A percentile compares a stretch with the other conserved stretches of the same genome.
Conservation (phyloP, 2,329 filamentous ascomycete genomes). For the Fusarium falciforme region DNA sequence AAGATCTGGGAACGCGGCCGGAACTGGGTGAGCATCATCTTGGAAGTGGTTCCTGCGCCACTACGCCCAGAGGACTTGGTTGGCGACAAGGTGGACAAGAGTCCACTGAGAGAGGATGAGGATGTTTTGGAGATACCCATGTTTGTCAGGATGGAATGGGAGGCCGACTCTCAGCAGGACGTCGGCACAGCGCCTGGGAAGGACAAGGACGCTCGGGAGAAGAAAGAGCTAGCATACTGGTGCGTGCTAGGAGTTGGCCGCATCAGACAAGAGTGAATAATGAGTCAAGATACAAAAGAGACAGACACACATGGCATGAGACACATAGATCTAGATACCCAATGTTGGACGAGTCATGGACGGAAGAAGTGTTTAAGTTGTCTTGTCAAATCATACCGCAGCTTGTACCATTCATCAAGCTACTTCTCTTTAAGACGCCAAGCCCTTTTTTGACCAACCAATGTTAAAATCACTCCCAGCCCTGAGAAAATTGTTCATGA, state of each 20-base stretch:
- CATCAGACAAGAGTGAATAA: conserved; percentile 66
- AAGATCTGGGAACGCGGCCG: conserved; percentile 96
- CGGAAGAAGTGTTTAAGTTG: conserved; percentile 46
- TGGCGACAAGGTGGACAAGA: conserved; percentile 55
- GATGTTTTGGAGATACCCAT: conserved; percentile 88
- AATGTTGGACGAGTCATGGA: conserved; percentile 43
- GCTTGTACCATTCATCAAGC: conserved; percentile 62
- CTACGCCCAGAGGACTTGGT: conserved; percentile 54
- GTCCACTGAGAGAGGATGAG: conserved; percentile 68
- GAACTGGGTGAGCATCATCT: conserved; percentile 94
- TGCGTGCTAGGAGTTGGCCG: conserved; percentile 89
- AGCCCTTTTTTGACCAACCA: conserved; percentile 56
- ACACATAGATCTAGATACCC: conserved; percentile 55
- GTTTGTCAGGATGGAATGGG: conserved; percentile 93
- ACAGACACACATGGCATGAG: conserved; percentile 24
- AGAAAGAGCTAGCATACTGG: conserved; percentile 94
- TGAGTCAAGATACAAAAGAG: conserved; percentile 22
- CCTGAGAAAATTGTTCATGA: conserved; percentile 35
- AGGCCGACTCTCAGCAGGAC: conserved; percentile 75
- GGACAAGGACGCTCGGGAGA: conserved; percentile 76
- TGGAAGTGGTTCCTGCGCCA: conserved; percentile 83
- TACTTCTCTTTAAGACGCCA: conserved; percentile 62
- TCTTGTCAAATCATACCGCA: conserved; percentile 55
- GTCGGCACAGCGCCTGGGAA: conserved; percentile 65
- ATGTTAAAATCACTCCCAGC: conserved; percentile 51